phyloP scores from a whole-genome alignment of 805 yeast genomes.

The Yamadazyma takamatsuzukensis region DNA sequence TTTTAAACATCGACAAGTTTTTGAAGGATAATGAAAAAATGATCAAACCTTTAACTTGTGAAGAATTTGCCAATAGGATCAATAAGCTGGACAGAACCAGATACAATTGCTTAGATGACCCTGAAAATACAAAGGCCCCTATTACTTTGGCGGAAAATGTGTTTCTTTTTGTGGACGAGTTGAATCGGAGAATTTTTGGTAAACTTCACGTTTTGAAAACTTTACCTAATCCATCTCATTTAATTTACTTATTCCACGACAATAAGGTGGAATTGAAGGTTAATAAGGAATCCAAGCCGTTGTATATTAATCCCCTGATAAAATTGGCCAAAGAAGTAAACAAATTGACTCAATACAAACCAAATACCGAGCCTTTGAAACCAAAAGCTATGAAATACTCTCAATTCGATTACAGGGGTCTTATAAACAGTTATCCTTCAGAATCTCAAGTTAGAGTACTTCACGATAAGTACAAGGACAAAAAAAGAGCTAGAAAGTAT shows the following conservation, averaged over 20 bases:
- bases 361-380: conserved; percentile 2
- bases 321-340: conserved; percentile 1
- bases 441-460: conserved; percentile 4
- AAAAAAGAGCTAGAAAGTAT: conserved; percentile 11
- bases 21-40: conserved; percentile 5
- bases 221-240: conserved; percentile 11
- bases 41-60: conserved; percentile 9
- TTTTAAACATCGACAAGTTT: conserved; percentile 8
- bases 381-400: conserved; percentile 5
- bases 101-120: conserved; percentile 12
- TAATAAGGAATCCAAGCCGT: conserved; percentile 3
- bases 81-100: conserved; percentile 8
- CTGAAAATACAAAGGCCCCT: conserved; percentile 7
- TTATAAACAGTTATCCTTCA: neutral
- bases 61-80: conserved; percentile 10
- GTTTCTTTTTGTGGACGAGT: conserved; percentile 6
- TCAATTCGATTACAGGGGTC: conserved; percentile 6
- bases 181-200: conserved; percentile 9
- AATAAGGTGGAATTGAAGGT: conserved; percentile 9
- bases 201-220: conserved; percentile 7
- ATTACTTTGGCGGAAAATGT: conserved; percentile 11
- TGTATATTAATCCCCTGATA: no score
- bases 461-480: conserved; percentile 8
- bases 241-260: conserved; percentile 12
- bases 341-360: conserved; percentile 5